Base-by-base conservation (phyloP, 768 basidiomycete genomes). In the Boletus eberwhitei region DNA sequence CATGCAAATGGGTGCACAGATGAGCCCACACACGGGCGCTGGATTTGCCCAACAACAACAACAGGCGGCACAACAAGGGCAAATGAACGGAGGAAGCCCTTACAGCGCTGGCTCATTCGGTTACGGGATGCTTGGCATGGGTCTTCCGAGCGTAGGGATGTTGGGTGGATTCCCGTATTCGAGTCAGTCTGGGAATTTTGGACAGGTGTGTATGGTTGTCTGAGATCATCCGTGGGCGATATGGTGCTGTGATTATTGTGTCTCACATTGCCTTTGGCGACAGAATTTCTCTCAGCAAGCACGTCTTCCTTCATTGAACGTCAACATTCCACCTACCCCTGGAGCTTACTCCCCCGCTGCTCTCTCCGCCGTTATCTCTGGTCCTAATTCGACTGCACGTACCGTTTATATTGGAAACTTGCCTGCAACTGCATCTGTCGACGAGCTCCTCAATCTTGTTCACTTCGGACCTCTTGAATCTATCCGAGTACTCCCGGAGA, bases 351-450 rank as follows among this genome's bases (percentile, higher is more conserved):
- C 87, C 8, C 89, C 91, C 19, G 87, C 84, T 5, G 90, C 88
- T 1, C 77, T 90, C 41, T 84, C 81, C 4, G 91, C 90, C 19
- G 84, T 88, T 0, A 83, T 87, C 4, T 81, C 81, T 35, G 81
- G 78, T 12, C 83, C 85, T 31, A 81, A 78, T 54, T 70, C 73
- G 16, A 81, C 82, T 1, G 90, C 89, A 9, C 90, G 96, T 51
- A 99, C 96, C 0, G 95, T 98, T 45, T 99, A 98, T 70, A 87
- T 99, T 50, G 96, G 97, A 58, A 96, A 97, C 74, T 81, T 99
- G 38, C 97, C 97, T 19, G 79, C 91, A 5, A 93, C 92, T 24
- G 96, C 96, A 0, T 94, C 93, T 17, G 95, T 99, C 50, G 97
- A 99, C 71, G 96, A 98, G 70, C 85, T 99, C 14, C 86, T 99